These are phyloP conservation scores for Akanthomyces lecanii DNA, from an alignment of 2,329 filamentous ascomycete genomes.

Conservation along the genomic window DNA sequence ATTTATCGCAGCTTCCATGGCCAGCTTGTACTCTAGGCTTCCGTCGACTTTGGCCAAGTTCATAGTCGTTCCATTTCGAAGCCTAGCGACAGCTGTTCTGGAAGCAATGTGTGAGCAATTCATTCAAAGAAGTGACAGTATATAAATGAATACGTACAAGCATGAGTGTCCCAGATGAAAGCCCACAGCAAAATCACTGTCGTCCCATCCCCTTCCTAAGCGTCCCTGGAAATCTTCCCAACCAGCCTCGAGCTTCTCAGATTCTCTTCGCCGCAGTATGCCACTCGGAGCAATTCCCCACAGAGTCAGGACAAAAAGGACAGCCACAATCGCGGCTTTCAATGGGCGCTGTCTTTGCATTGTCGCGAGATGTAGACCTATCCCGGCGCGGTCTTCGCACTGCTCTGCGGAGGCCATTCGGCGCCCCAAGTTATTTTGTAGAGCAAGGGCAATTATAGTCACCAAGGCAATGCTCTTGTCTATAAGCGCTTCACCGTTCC, in stretches of 20 bases:
- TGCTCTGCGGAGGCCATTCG: neutral
- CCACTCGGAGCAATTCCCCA: neutral
- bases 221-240: no score
- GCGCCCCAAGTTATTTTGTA: neutral
- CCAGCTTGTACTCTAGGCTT: neutral
- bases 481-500: neutral
- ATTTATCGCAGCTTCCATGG: neutral
- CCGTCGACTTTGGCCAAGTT: neutral
- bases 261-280: neutral
- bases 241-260: neutral
- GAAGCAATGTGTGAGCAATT: neutral
- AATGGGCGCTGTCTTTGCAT: neutral
- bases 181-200: neutral
- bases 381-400: neutral
- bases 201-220: neutral
- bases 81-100: neutral
- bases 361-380: neutral
- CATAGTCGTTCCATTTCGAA: neutral
- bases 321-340: neutral
- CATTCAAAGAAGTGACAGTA: neutral
- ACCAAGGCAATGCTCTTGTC: neutral
- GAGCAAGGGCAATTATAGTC: neutral
- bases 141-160: neutral
- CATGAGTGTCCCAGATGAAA: neutral
- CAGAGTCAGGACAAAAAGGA: neutral